Evolutionary conservation across 1,139 yeast species (phyloP), one percentile per base, ranked within the genome.

Genomic region (Pichia sp.): DNA sequence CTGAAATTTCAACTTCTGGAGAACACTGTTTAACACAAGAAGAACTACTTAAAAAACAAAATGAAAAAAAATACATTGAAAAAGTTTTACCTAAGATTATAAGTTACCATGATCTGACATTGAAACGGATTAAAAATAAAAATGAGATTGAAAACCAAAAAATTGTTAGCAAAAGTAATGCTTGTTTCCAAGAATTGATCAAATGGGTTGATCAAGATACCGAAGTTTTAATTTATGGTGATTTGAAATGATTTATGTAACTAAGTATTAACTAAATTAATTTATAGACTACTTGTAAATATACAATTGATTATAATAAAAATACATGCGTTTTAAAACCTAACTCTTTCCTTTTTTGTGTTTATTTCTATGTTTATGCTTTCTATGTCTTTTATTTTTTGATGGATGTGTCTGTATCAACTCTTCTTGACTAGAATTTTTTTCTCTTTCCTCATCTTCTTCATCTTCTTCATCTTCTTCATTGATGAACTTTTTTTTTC

Each of bases 181-280:
- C 30, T 1, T 38, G 46, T 35, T 48, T 55, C 23, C 29, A 33
- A 23, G 22, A 28, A 11, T 29, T 55, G 12, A 42, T 42, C 6
- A 30, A 41, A 16, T 55, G 59, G 59, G 46, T 52, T 30, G 49
- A 48, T 31, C 42, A 47, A 23, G 57, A 51, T 34, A 40, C 47
- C 4, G 50, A 46, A 20, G 32, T 9, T 4, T 29, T 46, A 29
- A 41, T 49, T 26, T 46, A 42, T 29, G 42, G 45, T 24, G 43
- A 42, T 9, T 42, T 45, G 45, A 30, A 24, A 16, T 16, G 16
- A 16, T 16, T 16, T 16, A 16, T 16, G 16, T 16, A 16, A 16
- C 16, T 16, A 16, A 16, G 16, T 16, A 16, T 16, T 16, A 16
- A 16, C 2, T 24, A n/a, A 24, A 34, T 16, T n/a, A 26, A 35